Base-by-base conservation (phyloP, 2,329 filamentous ascomycete genomes). In the Curvularia sp. region DNA sequence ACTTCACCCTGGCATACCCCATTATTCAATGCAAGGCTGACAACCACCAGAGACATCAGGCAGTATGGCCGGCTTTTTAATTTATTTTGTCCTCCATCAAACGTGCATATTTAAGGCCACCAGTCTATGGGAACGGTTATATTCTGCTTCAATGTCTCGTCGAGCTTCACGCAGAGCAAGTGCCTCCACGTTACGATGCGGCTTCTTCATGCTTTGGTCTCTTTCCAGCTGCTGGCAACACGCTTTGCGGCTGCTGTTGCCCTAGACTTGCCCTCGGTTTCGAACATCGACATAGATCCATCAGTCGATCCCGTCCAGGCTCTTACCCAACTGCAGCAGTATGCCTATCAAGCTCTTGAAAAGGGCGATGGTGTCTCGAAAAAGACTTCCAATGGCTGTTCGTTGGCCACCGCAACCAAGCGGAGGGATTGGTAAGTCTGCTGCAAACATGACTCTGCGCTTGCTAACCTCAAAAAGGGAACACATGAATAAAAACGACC, bases 301-400 rank as follows among this genome's bases (percentile, higher is more conserved):
- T 31, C 39, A 20, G 13, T 39, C 10, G 53, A 52, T 24, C 53
- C 53, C 10, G 30, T 52, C 18, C 30, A 56, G 18, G 47, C 47
- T 46, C 53, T 56, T 42, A 28, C 30, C 15, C 53, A 56, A 52
- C 48, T 56, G 22, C 47, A 56, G 18, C 39, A 52, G 22, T 31
- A 51, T 15, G 20, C 48, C 18, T 56, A 56, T n/a, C 20, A 31
- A 28, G 28, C 22, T 8, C 53, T 56, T 51, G 22, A 52, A 30
- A 30, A 52, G 8, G 22, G 18, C 3, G 39, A 52, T 35, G 41
- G 30, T 26, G n/a, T 46, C 18, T 44, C 31, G 18, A 56, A 44
- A 31, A 52, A 24, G 3, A 22, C 31, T 1, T 8, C 13, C 1
- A 31, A 39, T 8, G 47, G 30, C 12, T 56, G 53, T 43, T 56